Base-by-base conservation (phyloP, 2,329 filamentous ascomycete species). In the Phaeosphaeriaceae sp. region DNA sequence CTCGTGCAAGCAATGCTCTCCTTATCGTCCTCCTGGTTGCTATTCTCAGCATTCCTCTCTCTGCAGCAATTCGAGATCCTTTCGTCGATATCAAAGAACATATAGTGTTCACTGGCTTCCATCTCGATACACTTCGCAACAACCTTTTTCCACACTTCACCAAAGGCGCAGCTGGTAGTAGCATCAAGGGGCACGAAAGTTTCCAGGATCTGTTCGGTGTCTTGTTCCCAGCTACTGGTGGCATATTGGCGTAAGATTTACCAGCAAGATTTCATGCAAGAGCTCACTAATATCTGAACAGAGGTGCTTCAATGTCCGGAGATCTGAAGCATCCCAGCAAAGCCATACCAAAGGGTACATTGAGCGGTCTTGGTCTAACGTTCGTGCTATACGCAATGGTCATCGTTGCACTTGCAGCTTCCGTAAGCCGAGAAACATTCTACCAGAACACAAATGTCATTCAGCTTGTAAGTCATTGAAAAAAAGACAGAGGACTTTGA, bases 121-220 rank as follows among this genome's bases (percentile, higher is more conserved):
- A 88, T 56, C 69, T 89, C 52, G 79, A 85, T 17, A 97, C 93
- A 0, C 82, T 97, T 43, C 80, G 84, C 50, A 85, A 85, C n/a
- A 97, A 97, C 71, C 81, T 96, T 23, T 83, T 89, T 58, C 93
- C 93, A 23, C 78, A 78, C 32, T 85, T 90, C 56, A 89, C 86
- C 2, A 85, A 80, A 56, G 89, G 89, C 42, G 84, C 86, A 2
- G 84, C 84, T 50, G 88, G 88, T 22, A 87, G 85, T 58, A 84
- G 88, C 51, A 85, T 89, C 57, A 81, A 81, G 35, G 89, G 87
- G 8, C 80, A 86, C 44, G 88, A 89, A 61, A 94, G 84, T 15
- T 96, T 93, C 66, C 90, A 93, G 61, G 88, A 92, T 65, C 81
- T 96, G 9, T 97, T 97, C 78, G 93, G 92, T 2, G 93, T 97